Conservation (phyloP, 176 grass and related monocot genomes). For the Lolium multiflorum region DNA sequence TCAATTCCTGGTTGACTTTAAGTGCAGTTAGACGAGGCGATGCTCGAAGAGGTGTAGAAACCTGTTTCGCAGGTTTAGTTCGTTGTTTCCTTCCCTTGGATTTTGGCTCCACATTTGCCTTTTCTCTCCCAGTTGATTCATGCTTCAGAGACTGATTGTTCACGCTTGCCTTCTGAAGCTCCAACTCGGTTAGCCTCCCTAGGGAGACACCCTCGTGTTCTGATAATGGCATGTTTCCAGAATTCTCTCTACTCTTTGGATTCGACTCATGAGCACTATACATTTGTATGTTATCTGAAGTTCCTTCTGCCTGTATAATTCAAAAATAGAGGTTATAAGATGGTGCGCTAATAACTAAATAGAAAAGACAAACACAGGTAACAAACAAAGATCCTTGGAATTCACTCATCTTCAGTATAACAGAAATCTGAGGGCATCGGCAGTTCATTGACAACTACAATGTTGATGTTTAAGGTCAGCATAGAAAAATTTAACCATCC, state of each 20-base stretch:
- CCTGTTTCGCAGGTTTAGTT: constrained; percentile 45
- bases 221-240: constrained; percentile 20
- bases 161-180: constrained; percentile 28
- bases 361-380: constrained; percentile 3
- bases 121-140: constrained; percentile 35
- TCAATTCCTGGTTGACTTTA: constrained; percentile 45
- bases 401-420: constrained; percentile 26
- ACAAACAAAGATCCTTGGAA: background rate
- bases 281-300: constrained; percentile 35
- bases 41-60: constrained; percentile 47
- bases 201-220: constrained; percentile 23
- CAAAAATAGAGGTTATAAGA: constrained; percentile 36
- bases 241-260: constrained; percentile 9
- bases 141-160: constrained; percentile 28
- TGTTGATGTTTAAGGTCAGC: constrained; percentile 1
- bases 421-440: background rate
- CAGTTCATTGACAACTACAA: background rate
- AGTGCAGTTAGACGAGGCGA: constrained; percentile 71
- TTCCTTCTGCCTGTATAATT: constrained; percentile 40
- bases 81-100: constrained; percentile 47
- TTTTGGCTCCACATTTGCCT: constrained; percentile 25
- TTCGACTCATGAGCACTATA: constrained; percentile 21
- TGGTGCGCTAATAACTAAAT: background rate
- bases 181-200: constrained; percentile 25
- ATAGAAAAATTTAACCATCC: background rate